phyloP scores from a whole-genome alignment of 129 eudicot species.

The Gnaphalium uliginosum region DNA sequence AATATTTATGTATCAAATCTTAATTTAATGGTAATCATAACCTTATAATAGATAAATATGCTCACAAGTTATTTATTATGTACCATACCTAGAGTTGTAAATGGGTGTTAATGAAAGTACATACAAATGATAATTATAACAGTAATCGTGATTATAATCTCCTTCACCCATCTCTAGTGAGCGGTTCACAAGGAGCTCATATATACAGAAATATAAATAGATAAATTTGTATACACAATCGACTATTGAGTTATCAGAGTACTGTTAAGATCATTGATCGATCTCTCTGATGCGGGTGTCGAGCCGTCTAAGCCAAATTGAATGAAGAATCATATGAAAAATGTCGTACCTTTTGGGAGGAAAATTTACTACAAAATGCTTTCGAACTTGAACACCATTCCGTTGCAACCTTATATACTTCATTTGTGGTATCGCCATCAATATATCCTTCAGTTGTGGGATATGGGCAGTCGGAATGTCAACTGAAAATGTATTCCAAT shows the following conservation, averaged over 20 bases:
- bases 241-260: not conserved
- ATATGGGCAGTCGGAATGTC: conserved; percentile 49
- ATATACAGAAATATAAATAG: not conserved
- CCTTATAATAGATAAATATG: too few relatives aligned
- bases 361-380: conserved; percentile 63
- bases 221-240: not conserved
- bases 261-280: not conserved
- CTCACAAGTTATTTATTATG: too few relatives aligned
- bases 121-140: not conserved
- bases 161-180: not conserved
- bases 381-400: conserved; percentile 47
- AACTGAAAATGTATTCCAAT: conserved; percentile 64
- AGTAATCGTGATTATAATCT: not conserved
- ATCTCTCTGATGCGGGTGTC: conserved; percentile 37
- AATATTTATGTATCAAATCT: too few relatives aligned
- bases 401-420: conserved; percentile 53
- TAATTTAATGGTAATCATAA: too few relatives aligned
- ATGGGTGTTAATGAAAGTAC: too few relatives aligned
- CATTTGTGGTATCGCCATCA: conserved; percentile 42
- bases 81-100: too few relatives aligned
- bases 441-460: conserved; percentile 60
- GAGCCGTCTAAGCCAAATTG: conserved; percentile 79
- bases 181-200: not conserved
- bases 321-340: conserved; percentile 78
- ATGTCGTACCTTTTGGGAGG: conserved; percentile 79